Evolutionary conservation across 176 grass and related monocot species (phyloP), one percentile per base, ranked within the genome.

Genomic region (Aegilops longissima): DNA sequence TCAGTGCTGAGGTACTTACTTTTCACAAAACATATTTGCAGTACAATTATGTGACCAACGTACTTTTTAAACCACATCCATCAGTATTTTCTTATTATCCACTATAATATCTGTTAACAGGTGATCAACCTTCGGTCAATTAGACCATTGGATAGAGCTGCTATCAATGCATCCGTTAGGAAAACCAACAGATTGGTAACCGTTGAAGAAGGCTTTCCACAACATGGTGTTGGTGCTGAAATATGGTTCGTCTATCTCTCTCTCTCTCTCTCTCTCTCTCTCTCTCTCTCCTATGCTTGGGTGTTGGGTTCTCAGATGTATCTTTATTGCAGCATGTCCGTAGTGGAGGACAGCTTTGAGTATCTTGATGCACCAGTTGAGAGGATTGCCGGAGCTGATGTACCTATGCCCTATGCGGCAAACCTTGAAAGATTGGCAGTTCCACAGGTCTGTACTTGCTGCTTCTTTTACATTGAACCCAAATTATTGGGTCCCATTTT

Each of bases 81-180:
- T 81, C 9, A 18, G 2, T 18, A 0, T 73, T 85, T 71, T 21
- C 82, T 88, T 78, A 86, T 73, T 34, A 2, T 80, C 21, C 75
- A 56, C 5, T 66, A 66, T 73, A 73, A 79, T 82, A 66, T 85
- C 2, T 90, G 40, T 66, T 73, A 85, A 79, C 77, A 99, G 97
- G 92, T 99, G 70, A 99, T 99, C 85, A 99, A 99, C 85, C 90
- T 99, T 80, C 91, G 94, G 18, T 97, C 97, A 66, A 85, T 99
- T 81, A 94, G 97, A 85, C 97, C 97, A n/a, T 64, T 97, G 70
- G 97, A 99, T 87, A 94, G 89, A 86, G 82, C 80, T 76, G 83
- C 97, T 52, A 97, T 99, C 83, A 99, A 97, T 88, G 83, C 97
- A 82, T 99, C 94, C 44, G 94, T 99, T 59, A 90, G 94, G 76